Evolutionary conservation across 805 yeast species (phyloP).

Genomic region (Starmerella etchellsii): DNA sequence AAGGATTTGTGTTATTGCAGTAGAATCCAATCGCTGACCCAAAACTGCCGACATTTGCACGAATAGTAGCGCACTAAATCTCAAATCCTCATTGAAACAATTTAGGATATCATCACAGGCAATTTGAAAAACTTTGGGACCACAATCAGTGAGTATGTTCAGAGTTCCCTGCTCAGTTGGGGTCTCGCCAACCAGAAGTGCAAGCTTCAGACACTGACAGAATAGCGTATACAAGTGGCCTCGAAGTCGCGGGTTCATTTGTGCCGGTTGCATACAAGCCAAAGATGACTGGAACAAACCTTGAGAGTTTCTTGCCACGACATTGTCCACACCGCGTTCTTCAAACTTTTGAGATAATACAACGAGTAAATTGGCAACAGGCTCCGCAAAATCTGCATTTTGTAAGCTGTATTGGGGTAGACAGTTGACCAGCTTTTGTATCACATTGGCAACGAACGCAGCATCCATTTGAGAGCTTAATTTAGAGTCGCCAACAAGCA

Average conservation of each 20-base stretch:
- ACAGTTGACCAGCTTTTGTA: constrained; percentile 64
- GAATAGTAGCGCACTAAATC: constrained; percentile 63
- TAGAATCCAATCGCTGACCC: constrained; percentile 38
- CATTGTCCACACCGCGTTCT: constrained; percentile 24
- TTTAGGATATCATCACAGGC: constrained; percentile 67
- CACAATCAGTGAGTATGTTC: constrained; percentile 41
- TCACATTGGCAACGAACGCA: constrained; percentile 62
- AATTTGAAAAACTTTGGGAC: constrained; percentile 50
- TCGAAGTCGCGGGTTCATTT: constrained; percentile 53
- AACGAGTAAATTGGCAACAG: constrained; percentile 62
- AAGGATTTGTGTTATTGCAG: constrained; percentile 47
- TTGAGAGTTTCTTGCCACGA: constrained; percentile 30
- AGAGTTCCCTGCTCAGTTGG: constrained; percentile 34
- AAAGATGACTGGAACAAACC: constrained; percentile 64
- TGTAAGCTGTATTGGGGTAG: constrained; percentile 59
- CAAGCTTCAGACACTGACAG: constrained; percentile 48
- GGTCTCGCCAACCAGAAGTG: constrained; percentile 22
- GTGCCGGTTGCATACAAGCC: constrained; percentile 58
- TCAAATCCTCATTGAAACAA: constrained; percentile 56
- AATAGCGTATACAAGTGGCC: constrained; percentile 68
- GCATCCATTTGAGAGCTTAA: constrained; percentile 33
- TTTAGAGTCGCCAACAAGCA: constrained; percentile 29
- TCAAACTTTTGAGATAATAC: constrained; percentile 53
- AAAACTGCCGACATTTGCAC: constrained; percentile 54
- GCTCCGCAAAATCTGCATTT: constrained; percentile 57